Evolutionary conservation across 352 stramenopile species (phyloP), one percentile per base, ranked within the genome.

Genomic region (Phytophthora vignae): DNA sequence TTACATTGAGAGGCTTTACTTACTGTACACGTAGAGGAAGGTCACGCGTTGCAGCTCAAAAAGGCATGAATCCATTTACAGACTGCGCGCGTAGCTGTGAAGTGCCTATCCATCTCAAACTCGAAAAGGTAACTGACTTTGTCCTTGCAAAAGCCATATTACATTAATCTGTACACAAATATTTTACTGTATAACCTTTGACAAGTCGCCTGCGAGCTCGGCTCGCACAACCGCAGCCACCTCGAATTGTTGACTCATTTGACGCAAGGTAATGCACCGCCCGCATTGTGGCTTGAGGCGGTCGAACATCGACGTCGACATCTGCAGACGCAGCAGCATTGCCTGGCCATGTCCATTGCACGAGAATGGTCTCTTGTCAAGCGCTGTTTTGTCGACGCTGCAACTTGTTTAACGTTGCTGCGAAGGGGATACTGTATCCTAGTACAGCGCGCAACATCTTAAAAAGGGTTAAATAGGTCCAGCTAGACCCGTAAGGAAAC

Each of bases 211-310:
- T 21, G 19, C 3, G 8, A 54, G n/a, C 19, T 29, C 44, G n/a
- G 6, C 44, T 11, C n/a, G 15, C 44, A 52, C 7, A 25, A n/a
- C 44, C n/a, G n/a, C n/a, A 54, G 48, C 31, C 21, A 29, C 17
- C 48, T 6, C 19, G 44, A 19, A 54, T 7, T 15, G 58, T 46
- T 60, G 60, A 60, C 36, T 67, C 50, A 67, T 29, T 53, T 22
- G 21, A 22, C 36, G 22, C 17, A n/a, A 44, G 33, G 22, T 48
- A 52, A 25, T 25, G 21, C 42, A 27, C 25, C 44, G 53, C 3
- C 9, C 27, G 21, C 17, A 12, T 57, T 57, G 52, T 17, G 29
- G 27, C 52, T 58, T 40, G 27, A 25, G 25, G 48, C 55, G 36
- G 52, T 36, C 46, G 33, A 50, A 12, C 55, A 50, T 38, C 14